Base-by-base conservation (phyloP, 2,329 filamentous ascomycete genomes). In the Fusarium ramigenum region DNA sequence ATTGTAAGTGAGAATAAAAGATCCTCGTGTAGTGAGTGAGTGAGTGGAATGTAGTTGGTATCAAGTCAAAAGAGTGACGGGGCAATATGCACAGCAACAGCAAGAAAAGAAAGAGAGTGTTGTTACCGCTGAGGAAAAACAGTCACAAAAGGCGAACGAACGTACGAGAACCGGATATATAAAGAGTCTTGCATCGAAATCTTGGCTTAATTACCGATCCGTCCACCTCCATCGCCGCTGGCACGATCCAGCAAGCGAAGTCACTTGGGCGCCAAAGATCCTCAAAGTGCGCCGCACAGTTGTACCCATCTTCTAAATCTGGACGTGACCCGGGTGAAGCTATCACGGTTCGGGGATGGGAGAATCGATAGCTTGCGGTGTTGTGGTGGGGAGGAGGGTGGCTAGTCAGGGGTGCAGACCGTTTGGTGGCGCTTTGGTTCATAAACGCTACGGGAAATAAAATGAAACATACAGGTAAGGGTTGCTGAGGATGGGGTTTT, bases 351-450 rank as follows among this genome's bases (percentile, higher is more conserved):
- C 56, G 57, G 65, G 66, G 61, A 44, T 73, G 49, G 53, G 36
- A 36, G 47, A 73, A 70, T 73, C 70, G 54, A 71, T 73, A 73
- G 70, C 66, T n/a, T 60, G 50, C 60, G 66, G 68, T 70, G 54
- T 43, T 28, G 43, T 69, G 40, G 64, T 14, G 47, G 28, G 34
- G 32, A 25, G 43, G 32, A 28, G 25, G 25, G 36, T 36, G 50
- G 43, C 43, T 69, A 60, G 66, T 60, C 60, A 65, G 60, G 60
- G 39, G 61, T 23, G 10, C 36, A 11, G n/a, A 36, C 19, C 32
- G 25, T 25, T 39, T 49, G 37, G 44, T 32, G 63, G 57, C 49
- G 49, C 7, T 11, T 56, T 28, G 18, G 50, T 69, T 57, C 21
- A 52, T 9, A 58, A 58, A 47, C 57, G 50, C 49, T 60, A 60